These are phyloP conservation scores for Cyberlindnera mrakii DNA, from an alignment of 805 yeast genomes.

Conservation along the genomic window DNA sequence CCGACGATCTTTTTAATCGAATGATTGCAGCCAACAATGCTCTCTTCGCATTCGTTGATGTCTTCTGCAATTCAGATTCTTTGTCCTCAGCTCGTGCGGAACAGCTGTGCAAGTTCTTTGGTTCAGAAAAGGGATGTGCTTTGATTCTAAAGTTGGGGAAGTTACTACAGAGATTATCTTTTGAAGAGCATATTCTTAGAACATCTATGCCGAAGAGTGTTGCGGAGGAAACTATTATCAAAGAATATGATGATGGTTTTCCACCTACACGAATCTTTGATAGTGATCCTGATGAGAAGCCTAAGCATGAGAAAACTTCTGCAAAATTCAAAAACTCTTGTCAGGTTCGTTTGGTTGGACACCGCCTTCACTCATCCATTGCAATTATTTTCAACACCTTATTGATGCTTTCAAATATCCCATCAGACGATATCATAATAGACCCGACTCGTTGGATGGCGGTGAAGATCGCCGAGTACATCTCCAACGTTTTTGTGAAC, in stretches of 20 bases:
- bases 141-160: constrained; percentile 36
- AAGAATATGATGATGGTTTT: constrained; percentile 25
- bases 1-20: constrained; percentile 23
- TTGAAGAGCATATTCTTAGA: constrained; percentile 54
- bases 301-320: constrained; percentile 37
- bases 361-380: constrained; percentile 41
- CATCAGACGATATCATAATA: constrained; percentile 37
- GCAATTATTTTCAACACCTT: constrained; percentile 37
- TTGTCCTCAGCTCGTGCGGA: constrained; percentile 32
- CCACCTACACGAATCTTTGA: constrained; percentile 38
- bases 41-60: constrained; percentile 47
- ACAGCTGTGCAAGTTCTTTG: constrained; percentile 35
- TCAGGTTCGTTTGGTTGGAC: constrained; percentile 46
- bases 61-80: constrained; percentile 47
- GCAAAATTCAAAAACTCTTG: constrained; percentile 59
- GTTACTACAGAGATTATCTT: constrained; percentile 43
- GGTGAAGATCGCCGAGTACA: constrained; percentile 34
- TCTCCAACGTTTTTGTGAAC: constrained; percentile 22
- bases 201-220: constrained; percentile 40
- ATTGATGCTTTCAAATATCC: constrained; percentile 39
- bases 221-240: constrained; percentile 36
- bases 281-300: constrained; percentile 31
- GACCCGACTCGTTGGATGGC: constrained; percentile 33
- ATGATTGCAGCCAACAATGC: constrained; percentile 35
- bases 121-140: constrained; percentile 34